These are phyloP conservation scores for Xenoacremonium recifei DNA, from an alignment of 2,329 filamentous ascomycete species.

Conservation along the genomic window DNA sequence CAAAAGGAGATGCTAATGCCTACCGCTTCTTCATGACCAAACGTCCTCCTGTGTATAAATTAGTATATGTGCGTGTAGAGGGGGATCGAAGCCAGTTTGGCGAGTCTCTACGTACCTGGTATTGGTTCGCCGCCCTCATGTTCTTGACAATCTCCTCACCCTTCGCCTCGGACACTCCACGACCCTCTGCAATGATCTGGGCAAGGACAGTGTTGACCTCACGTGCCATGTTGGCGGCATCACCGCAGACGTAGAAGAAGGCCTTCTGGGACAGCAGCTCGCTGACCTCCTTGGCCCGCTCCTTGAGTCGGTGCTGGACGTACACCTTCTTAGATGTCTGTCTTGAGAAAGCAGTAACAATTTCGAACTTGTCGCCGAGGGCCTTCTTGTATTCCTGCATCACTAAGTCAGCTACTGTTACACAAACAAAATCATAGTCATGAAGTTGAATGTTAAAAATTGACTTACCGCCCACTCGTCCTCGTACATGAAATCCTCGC, in stretches of 20 bases:
- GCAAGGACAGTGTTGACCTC: conserved; percentile 87
- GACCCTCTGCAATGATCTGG: conserved; percentile 82
- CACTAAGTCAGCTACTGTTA: conserved; percentile 19
- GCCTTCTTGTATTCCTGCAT: conserved; percentile 78
- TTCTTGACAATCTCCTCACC: conserved; percentile 95
- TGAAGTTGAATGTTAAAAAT: background rate
- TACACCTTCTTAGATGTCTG: conserved; percentile 88
- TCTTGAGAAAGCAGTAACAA: conserved; percentile 94
- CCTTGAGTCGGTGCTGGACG: conserved; percentile 88
- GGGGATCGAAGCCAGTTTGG: conserved; percentile 2
- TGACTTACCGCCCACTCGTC: conserved; percentile 85
- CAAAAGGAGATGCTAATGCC: conserved; percentile 12
- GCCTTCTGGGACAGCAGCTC: conserved; percentile 82
- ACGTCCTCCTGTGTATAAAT: conserved; percentile 60
- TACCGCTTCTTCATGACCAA: conserved; percentile 54
- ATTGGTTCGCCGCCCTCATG: conserved; percentile 92
- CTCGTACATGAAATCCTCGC: conserved; percentile 91
- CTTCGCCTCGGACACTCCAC: conserved; percentile 79
- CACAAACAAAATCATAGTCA: too few relatives aligned
- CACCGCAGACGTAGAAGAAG: conserved; percentile 97
- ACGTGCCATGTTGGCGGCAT: conserved; percentile 94
- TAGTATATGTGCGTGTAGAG: conserved; percentile 7
- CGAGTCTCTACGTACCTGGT: conserved; percentile 72
- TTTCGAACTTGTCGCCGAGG: conserved; percentile 84
- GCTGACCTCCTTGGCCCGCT: conserved; percentile 81